Evolutionary conservation across 805 yeast species (phyloP).

Genomic region (Saccharomyces eubayanus): DNA sequence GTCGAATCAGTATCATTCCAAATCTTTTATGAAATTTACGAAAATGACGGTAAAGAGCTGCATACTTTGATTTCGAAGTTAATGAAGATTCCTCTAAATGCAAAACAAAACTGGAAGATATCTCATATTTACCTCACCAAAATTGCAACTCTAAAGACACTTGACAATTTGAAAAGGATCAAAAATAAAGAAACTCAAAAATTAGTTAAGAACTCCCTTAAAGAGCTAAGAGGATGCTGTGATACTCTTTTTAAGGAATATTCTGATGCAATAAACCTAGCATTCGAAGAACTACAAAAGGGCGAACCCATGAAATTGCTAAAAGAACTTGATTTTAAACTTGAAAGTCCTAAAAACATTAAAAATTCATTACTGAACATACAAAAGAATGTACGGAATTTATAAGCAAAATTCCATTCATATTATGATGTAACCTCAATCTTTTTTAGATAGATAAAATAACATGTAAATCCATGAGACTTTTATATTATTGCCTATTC

Average conservation of each 20-base stretch:
- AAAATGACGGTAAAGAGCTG: slow-evolving; percentile 9
- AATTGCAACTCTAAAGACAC: slow-evolving; percentile 23
- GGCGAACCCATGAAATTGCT: slow-evolving; percentile 5
- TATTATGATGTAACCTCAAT: not conserved
- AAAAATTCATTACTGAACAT: slow-evolving; percentile 6
- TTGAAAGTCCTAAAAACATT: slow-evolving; percentile 5
- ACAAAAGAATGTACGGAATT: slow-evolving; percentile 16
- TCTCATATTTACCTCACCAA: slow-evolving; percentile 17
- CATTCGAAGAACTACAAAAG: slow-evolving; percentile 4
- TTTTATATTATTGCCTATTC: not conserved
- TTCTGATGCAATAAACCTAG: not conserved
- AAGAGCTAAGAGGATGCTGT: slow-evolving; percentile 16
- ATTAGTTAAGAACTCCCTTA: slow-evolving; percentile 13
- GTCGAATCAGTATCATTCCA: slow-evolving; percentile 19
- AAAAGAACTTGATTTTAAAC: slow-evolving; percentile 6
- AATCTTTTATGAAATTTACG: slow-evolving; percentile 16
- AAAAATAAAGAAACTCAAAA: slow-evolving; percentile 14
- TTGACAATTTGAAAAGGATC: slow-evolving; percentile 22
- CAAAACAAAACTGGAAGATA: slow-evolving; percentile 16
- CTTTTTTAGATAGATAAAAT: not conserved
- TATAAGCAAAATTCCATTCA: slow-evolving; percentile 2
- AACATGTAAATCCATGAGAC: not conserved
- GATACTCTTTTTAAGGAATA: slow-evolving; percentile 11
- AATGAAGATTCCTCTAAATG: not conserved
- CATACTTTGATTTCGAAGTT: not conserved